Evolutionary conservation across 23 red algal species (phyloP), one percentile per base, ranked within the genome.

Genomic region (Gracilaria domingensis): DNA sequence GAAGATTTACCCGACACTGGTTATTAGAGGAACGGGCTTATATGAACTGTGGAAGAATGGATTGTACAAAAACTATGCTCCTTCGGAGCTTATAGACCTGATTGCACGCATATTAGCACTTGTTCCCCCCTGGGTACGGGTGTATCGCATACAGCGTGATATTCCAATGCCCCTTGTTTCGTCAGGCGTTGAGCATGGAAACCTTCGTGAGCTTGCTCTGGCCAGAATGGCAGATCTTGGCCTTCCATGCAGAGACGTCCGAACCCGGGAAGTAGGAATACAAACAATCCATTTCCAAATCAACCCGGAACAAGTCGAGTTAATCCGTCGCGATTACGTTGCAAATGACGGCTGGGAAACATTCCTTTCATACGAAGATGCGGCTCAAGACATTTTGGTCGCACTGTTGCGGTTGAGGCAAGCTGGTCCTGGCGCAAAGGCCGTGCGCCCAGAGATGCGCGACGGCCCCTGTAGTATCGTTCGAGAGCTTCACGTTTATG

Each of bases 341-440:
- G 97, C 97, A 20, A 99, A 96, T 84, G 97, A 93, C 20, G 92
- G 97, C 21, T 99, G 97, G 97, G 97, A 99, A 84, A 99, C 97
- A 18, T 99, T 99, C 55, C 79, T 99, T 23, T 85, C 94, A 32
- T 99, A 96, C 59, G 97, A 99, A 65, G 97, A 99, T 69, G 93
- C 95, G 23, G 69, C 82, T 74, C 94, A 96, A 80, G 97, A 99
- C 59, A 99, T 99, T 87, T 70, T 99, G 25, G 91, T 99, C 25
- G 97, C 90, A 0, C 76, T 99, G 54, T 66, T 99, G 48, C 86
- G 97, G 17, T 66, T 99, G 62, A 91, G 97, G 30, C 88, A 91
- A 26, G 75, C 83, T 24, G 88, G 87, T 34, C 50, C 50, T 8
- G 75, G 69, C 18, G 87, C 87, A 34, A 79, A 57, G 35, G 66